phyloP scores from a whole-genome alignment of 1,284 basidiomycete genomes.

The Pseudozyma flocculosa region DNA sequence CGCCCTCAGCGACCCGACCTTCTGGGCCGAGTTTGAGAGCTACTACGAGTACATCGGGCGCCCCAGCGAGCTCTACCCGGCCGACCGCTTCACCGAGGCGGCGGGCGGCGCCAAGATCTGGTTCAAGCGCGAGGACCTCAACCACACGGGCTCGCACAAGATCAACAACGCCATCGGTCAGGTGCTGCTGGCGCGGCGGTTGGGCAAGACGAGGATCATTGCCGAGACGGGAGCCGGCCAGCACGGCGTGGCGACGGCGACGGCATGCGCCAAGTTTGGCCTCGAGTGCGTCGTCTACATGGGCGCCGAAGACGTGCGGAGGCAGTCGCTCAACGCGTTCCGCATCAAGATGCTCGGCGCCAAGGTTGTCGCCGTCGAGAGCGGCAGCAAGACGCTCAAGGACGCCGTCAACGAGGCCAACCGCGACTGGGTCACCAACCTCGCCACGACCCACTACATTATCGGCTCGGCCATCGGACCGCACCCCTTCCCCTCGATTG shows the following conservation, averaged over 20 bases:
- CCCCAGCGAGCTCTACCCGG: slow-evolving; percentile 72
- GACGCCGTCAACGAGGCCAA: slow-evolving; percentile 66
- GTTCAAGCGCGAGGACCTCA: slow-evolving; percentile 94
- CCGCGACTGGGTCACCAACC: slow-evolving; percentile 94
- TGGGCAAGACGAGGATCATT: slow-evolving; percentile 96
- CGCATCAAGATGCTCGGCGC: slow-evolving; percentile 96
- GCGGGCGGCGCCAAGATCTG: slow-evolving; percentile 90
- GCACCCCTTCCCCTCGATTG: slow-evolving; percentile 97
- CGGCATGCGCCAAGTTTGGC: slow-evolving; percentile 94
- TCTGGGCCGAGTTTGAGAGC: slow-evolving; percentile 88
- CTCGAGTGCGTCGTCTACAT: slow-evolving; percentile 96
- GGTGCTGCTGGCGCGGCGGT: slow-evolving; percentile 82
- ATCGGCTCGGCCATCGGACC: slow-evolving; percentile 97
- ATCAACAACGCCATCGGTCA: slow-evolving; percentile 58
- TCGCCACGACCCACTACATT: slow-evolving; percentile 83
- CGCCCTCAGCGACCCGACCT: slow-evolving; percentile 82
- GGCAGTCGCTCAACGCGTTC: slow-evolving; percentile 96
- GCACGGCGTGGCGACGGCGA: slow-evolving; percentile 97
- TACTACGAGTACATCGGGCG: slow-evolving; percentile 87
- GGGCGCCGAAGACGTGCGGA: slow-evolving; percentile 95
- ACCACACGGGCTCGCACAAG: slow-evolving; percentile 58
- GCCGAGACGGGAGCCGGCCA: slow-evolving; percentile 98
- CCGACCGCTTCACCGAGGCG: slow-evolving; percentile 72
- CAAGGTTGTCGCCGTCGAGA: slow-evolving; percentile 80
- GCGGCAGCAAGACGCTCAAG: slow-evolving; percentile 92